These are phyloP conservation scores for Guillardia theta DNA, from an alignment of 78 protist species.

Conservation along the genomic window DNA sequence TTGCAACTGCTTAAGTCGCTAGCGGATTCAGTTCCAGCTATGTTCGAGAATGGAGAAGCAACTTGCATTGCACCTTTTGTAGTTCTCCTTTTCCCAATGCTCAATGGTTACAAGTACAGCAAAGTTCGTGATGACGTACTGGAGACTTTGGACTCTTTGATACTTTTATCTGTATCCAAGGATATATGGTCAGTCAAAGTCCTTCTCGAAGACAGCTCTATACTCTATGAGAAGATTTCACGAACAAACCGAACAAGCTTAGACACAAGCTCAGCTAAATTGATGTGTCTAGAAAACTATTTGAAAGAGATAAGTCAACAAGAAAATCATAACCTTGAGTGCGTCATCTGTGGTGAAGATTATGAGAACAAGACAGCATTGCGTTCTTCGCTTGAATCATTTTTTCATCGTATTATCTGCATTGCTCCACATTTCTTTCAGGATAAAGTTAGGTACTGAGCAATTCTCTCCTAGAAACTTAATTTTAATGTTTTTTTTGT, in stretches of 20 bases:
- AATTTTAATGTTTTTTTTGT: too few species aligned
- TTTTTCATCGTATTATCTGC: too few species aligned
- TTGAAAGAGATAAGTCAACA: neutral
- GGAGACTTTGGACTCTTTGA: neutral
- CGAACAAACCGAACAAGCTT: neutral
- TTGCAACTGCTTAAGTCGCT: too few species aligned
- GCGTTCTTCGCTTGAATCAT: too few species aligned
- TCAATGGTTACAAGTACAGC: too few species aligned
- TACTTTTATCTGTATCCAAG: neutral
- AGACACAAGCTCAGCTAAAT: neutral
- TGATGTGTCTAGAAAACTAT: neutral
- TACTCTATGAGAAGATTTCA: neutral
- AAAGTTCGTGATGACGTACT: neutral
- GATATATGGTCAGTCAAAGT: neutral
- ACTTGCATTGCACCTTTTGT: neutral
- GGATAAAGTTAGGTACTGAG: too few species aligned
- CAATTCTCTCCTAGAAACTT: too few species aligned
- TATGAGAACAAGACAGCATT: too few species aligned
- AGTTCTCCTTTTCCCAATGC: neutral
- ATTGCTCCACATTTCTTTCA: too few species aligned
- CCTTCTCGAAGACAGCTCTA: neutral
- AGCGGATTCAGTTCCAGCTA: too few species aligned
- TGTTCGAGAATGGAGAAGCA: neutral
- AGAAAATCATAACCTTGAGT: neutral
- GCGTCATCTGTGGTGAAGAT: neutral